Evolutionary conservation across 2,329 filamentous ascomycete genomes (phyloP).

Genomic region (Harringtonia aguacate): DNA sequence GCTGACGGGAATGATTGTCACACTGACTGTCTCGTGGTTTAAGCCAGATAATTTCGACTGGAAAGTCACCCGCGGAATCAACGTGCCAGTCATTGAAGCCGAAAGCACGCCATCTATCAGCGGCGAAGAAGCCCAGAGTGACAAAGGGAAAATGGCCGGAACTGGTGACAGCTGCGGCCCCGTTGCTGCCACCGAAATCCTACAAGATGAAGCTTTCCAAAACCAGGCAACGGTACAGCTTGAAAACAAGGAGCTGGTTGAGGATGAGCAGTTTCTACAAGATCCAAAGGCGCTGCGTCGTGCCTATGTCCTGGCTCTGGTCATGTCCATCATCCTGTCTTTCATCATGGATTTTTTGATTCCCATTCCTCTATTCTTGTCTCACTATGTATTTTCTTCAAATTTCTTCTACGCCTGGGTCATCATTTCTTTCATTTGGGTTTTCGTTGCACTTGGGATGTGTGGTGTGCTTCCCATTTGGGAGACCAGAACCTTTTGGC

Average conservation of each 20-base stretch:
- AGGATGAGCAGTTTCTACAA: background rate
- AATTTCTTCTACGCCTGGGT: constrained; percentile 1
- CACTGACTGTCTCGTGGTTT: background rate
- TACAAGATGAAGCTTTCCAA: no score
- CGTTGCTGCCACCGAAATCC: no score
- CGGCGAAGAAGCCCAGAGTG: background rate
- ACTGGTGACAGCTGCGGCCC: background rate
- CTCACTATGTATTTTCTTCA: background rate
- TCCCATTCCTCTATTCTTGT: background rate
- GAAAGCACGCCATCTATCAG: background rate
- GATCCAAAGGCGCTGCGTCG: background rate
- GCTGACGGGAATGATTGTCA: background rate
- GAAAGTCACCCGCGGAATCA: constrained; percentile 19
- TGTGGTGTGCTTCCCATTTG: background rate
- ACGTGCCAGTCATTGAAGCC: background rate
- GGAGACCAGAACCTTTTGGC: background rate
- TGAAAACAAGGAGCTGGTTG: background rate
- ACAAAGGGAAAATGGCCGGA: background rate
- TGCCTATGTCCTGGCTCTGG: constrained; percentile 12
- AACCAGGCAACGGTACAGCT: background rate
- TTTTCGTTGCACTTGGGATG: background rate
- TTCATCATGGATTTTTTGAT: constrained; percentile 15
- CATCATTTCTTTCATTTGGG: background rate
- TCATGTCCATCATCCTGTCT: no score
- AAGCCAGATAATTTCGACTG: background rate